phyloP scores from a whole-genome alignment of 495 filamentous ascomycete species.

The Penicillium argentinense region DNA sequence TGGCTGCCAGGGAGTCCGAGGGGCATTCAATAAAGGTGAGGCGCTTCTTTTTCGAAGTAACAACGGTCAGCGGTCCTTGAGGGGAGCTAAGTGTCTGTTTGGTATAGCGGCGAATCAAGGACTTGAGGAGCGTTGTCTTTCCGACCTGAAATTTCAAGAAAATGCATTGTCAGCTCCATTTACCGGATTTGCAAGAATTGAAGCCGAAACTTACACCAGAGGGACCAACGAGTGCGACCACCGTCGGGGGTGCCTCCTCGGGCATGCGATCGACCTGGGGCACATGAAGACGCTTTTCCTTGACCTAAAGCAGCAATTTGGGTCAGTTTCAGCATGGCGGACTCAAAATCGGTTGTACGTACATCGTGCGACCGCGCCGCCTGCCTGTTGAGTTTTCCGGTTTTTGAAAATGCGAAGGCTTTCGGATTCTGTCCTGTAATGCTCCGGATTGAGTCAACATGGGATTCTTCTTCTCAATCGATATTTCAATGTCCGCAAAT shows the following conservation, averaged over 20 bases:
- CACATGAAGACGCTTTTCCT: constrained; percentile 94
- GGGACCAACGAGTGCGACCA: constrained; percentile 91
- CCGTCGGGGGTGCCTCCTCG: constrained; percentile 89
- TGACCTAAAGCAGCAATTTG: constrained; percentile 58
- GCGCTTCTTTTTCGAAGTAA: constrained; percentile 88
- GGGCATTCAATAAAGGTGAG: constrained; percentile 97
- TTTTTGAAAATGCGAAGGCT: constrained; percentile 83
- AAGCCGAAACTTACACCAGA: constrained; percentile 68
- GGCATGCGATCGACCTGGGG: constrained; percentile 92
- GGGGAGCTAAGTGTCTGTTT: constrained; percentile 92
- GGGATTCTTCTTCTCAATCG: not conserved
- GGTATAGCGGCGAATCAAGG: constrained; percentile 87
- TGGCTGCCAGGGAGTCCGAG: constrained; percentile 84
- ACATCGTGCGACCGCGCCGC: constrained; percentile 92
- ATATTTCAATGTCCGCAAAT: constrained; percentile 19
- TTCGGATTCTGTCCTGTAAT: constrained; percentile 77
- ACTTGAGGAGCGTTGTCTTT: constrained; percentile 83
- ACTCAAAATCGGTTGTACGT: constrained; percentile 23
- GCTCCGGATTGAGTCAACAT: constrained; percentile 14
- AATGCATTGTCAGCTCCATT: constrained; percentile 9
- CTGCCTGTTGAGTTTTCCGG: constrained; percentile 78
- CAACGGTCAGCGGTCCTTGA: constrained; percentile 87
- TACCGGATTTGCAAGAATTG: constrained; percentile 14
- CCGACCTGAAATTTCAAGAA: constrained; percentile 44
- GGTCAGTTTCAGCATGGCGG: constrained; percentile 16